phyloP scores from a whole-genome alignment of 257 asterid species.

The Gentiana macrophylla region DNA sequence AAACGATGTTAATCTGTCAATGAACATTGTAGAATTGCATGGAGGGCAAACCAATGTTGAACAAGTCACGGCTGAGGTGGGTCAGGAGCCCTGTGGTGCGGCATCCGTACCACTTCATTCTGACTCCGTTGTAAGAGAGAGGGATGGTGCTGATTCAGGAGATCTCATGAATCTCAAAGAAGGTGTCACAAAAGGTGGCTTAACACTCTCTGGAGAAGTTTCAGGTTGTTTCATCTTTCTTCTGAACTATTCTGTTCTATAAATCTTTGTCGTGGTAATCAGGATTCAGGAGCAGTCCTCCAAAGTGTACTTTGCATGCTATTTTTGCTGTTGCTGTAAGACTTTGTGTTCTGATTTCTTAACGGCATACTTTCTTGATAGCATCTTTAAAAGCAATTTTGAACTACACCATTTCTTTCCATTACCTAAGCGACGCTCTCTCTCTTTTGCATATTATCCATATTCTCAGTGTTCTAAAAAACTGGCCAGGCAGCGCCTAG shows the following conservation, averaged over 20 bases:
- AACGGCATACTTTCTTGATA: no score
- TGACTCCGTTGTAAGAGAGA: conserved; percentile 20
- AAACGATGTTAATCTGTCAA: conserved; percentile 17
- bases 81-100: conserved; percentile 15
- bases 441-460: no score
- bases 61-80: conserved; percentile 17
- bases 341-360: no score
- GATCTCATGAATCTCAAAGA: conserved; percentile 23
- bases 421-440: no score
- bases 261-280: no score
- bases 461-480: no score
- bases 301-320: no score
- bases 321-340: no score
- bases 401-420: no score
- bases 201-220: conserved; percentile 11
- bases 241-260: conserved; percentile 11
- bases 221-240: conserved; percentile 19
- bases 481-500: no score
- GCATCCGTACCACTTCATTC: conserved; percentile 14
- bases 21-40: conserved; percentile 23
- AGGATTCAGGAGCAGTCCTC: no score
- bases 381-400: no score
- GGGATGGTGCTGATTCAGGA: conserved; percentile 24
- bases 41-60: conserved; percentile 19
- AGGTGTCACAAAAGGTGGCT: conserved; percentile 13